These are phyloP conservation scores for Diaporthe australafricana DNA, from an alignment of 2,329 filamentous ascomycete species.

Conservation along the genomic window DNA sequence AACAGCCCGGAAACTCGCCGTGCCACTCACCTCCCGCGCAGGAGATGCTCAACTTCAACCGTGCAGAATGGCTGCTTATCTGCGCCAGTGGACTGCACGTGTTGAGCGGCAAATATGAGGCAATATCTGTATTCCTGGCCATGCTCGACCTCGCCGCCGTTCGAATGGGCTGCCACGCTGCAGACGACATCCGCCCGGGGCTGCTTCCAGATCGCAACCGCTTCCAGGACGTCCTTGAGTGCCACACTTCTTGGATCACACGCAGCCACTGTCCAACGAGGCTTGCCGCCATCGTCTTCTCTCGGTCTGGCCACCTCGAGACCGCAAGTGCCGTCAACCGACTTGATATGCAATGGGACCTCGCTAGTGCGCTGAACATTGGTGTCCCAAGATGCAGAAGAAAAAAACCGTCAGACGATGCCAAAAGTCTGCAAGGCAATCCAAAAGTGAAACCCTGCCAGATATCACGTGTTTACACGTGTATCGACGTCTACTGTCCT, in stretches of 20 bases:
- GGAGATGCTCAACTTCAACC: not conserved
- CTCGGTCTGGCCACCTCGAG: not conserved
- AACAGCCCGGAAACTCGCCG: not conserved
- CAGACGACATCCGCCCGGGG: not conserved
- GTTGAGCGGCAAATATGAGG: not conserved
- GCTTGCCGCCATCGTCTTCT: not conserved
- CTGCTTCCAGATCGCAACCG: not conserved
- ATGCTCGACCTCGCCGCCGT: not conserved
- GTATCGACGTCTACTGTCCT: slow-evolving; percentile 42
- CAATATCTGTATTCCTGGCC: not conserved
- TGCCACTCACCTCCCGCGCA: not conserved
- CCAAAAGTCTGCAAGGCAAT: not conserved
- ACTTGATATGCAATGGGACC: not conserved
- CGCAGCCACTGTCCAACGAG: not conserved
- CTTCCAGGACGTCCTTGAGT: not conserved
- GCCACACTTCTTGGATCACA: not conserved
- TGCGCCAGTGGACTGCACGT: slow-evolving; percentile 1
- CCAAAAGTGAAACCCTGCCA: slow-evolving; percentile 36
- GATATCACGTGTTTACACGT: slow-evolving; percentile 38
- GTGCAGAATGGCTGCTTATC: slow-evolving; percentile 2
- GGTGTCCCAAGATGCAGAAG: not conserved
- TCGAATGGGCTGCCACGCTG: not conserved
- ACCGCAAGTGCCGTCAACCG: slow-evolving; percentile 17
- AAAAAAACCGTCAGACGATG: not conserved
- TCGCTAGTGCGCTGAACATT: slow-evolving; percentile 4